Base-by-base conservation (phyloP, 2,329 filamentous ascomycete genomes). In the Fusarium sp. region DNA sequence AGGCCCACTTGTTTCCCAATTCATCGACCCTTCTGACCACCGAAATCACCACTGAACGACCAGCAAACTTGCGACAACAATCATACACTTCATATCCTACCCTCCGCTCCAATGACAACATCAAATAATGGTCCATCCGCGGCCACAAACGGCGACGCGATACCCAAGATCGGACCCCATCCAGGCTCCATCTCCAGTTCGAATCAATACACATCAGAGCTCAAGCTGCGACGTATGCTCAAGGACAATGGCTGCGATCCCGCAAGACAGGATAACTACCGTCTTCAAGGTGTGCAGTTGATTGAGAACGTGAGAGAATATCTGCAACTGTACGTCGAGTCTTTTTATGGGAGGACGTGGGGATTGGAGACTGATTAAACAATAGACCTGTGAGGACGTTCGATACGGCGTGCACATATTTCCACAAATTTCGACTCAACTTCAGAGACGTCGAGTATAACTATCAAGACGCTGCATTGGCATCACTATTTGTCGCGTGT, bases 351-450 rank as follows among this genome's bases (percentile, higher is more conserved):
- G 37, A 35, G 60, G 33, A 53, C 33, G 6, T 13, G 15, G 4
- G 28, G n/a, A 11, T 33, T 13, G 2, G 16, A 23, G 5, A 33
- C 38, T 77, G 37, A 64, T 57, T 59, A 52, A 57, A 73, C 25
- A 25, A 47, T 69, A 95, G 94, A 50, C 96, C 96, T 4, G 91
- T 98, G 30, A 92, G 94, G 68, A 98, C 96, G 0, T 98, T 94
- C 82, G 94, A 96, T 76, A 97, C 96, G 0, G 96, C 96, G 2
- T 94, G 93, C 72, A 91, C 93, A 21, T 97, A 97, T 81, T 99
- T 95, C 80, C 96, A 98, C 86, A 95, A 95, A 76, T 98, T 98
- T 81, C 92, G 96, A 37, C 88, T 98, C 59, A 90, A 92, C 50
- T 95, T 97, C 79, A 89, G 91, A n/a, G 94, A 95, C 75, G 90